Base-by-base conservation (phyloP, 2,329 filamentous ascomycete species). In the Catunica adiposa region DNA sequence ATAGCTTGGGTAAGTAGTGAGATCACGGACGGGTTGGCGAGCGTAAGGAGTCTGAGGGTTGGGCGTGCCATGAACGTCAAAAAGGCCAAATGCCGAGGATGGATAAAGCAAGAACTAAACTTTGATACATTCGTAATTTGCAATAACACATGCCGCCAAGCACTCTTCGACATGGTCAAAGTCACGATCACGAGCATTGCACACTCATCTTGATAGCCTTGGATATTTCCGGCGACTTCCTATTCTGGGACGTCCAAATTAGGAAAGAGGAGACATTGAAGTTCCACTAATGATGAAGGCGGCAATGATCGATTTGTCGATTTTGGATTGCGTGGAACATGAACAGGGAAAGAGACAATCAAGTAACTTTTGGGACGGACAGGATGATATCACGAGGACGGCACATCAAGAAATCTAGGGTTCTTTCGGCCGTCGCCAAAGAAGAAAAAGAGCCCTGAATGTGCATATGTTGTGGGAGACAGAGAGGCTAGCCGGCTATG, bases 181-280 rank as follows among this genome's bases (percentile, higher is more conserved):
- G 29, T 34, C 29, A 34, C 29, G 29, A 34, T 34, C 29, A 34
- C 29, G 29, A 34, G 29, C 5, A 34, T 11, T 34, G 11, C 5
- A 34, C 5, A 11, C 29, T 5, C 5, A 5, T 4, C 40, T 7
- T n/a, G n/a, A 2, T 48, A 8, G 44, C 44, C 44, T n/a, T 48
- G 44, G 20, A 48, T 34, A 34, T 48, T 48, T n/a, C 26, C 22
- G 23, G 44, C 2, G 44, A 8, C 20, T 23, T 23, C 23, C 44
- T 48, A 22, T 23, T 11, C 8, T 8, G 44, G 44, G 40, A 17
- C 8, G 20, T 44, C 40, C 40, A 17, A 17, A 44, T 44, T n/a
- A 14, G 44, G 44, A 48, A 48, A 48, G 44, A 26, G 44, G 26
- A 48, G 44, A 48, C 22, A 48, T 48, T 48, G 44, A 25, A 20